phyloP scores from a whole-genome alignment of 2,329 filamentous ascomycete genomes.

The Colletotrichum simmondsii region DNA sequence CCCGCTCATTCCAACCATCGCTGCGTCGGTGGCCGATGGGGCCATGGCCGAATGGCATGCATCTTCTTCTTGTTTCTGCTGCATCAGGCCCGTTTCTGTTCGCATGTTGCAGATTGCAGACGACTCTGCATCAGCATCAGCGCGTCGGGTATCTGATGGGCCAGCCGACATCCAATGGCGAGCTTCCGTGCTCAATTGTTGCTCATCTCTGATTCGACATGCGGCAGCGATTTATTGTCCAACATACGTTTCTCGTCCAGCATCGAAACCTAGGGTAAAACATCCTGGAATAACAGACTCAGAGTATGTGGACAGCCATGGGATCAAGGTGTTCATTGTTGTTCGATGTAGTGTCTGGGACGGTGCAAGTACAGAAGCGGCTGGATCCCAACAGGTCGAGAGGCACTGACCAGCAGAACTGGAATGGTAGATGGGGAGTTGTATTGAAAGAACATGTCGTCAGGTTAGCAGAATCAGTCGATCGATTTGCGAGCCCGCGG shows the following conservation, averaged over 20 bases:
- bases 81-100: slow-evolving; percentile 26
- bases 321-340: background rate
- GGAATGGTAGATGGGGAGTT: background rate
- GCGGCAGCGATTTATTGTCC: background rate
- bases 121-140: slow-evolving; percentile 15
- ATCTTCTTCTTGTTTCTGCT: slow-evolving; percentile 15
- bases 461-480: slow-evolving; percentile 21
- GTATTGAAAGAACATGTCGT: background rate
- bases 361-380: slow-evolving; percentile 15
- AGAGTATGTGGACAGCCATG: background rate
- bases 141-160: slow-evolving; percentile 25
- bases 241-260: background rate
- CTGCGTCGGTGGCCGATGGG: background rate
- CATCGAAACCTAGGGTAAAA: background rate
- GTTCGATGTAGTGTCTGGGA: background rate
- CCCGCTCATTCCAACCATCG: background rate
- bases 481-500: slow-evolving; percentile 24
- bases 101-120: slow-evolving; percentile 24
- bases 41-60: slow-evolving; percentile 27
- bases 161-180: background rate
- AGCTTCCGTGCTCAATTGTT: background rate
- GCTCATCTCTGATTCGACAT: slow-evolving; percentile 11
- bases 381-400: background rate
- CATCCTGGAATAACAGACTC: background rate
- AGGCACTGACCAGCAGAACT: background rate